Base-by-base conservation (phyloP, 2,329 filamentous ascomycete species). In the Passalora sequoiae region DNA sequence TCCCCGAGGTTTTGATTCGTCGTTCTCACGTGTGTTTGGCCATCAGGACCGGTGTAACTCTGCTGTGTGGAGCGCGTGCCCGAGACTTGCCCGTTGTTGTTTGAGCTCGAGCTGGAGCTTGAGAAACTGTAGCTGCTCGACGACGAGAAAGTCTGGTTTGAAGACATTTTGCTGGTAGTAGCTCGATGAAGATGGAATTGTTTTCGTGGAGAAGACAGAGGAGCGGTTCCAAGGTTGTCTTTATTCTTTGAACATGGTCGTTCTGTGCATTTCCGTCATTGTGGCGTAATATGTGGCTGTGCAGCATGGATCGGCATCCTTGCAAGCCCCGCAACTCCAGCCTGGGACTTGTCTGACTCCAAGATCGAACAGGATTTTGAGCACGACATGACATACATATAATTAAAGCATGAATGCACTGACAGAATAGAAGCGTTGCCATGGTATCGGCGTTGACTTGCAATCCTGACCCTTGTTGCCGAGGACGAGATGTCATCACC, bases 1-100 rank as follows among this genome's bases (percentile, higher is more conserved):
- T 62, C 51, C 15, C 62, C 61, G 5, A 60, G 20, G 31, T 56
- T 59, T 33, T 65, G 62, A 1, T 46, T 53, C 10, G 59, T 49
- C 5, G 57, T 55, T 19, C 48, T 53, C 6, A 60, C 53, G 3
- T 54, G 59, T 41, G 29, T 57, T 19, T 57, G 57, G 49, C 57
- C 60, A 6, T 45, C 43, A n/a, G 50, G 46, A 35, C 59, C 56
- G 37, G 53, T 54, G 40, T 54, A 53, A 16, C 47, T 53, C 17
- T 58, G 54, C 6, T 56, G 53, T 17, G 43, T 44, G 21, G 44
- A 44, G 36, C 51, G 47, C 21, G 52, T 40, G 44, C 60, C 58
- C 8, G 53, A 59, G 7, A 41, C 51, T 30, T 56, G 44, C 37
- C 53, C 47, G 47, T 30, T 40, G 44, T 48, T 51, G 46, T 29